These are phyloP conservation scores for Aspergillus fumigatiaffinis DNA, from an alignment of 2,329 filamentous ascomycete genomes.

Conservation along the genomic window DNA sequence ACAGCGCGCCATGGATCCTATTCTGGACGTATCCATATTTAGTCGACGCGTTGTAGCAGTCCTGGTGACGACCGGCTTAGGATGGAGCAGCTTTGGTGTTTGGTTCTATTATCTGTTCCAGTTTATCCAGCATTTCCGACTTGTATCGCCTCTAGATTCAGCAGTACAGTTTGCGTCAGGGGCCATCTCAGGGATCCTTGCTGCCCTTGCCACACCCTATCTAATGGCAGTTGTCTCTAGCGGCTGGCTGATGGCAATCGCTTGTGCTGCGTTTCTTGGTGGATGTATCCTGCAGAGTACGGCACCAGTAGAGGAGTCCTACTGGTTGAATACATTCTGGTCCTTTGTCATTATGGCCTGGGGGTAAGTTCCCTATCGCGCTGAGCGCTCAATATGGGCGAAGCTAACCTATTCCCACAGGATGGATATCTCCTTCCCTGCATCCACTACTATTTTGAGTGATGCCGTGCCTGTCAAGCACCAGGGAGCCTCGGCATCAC, in stretches of 20 bases:
- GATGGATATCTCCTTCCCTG: conserved; percentile 65
- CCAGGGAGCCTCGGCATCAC: conserved; percentile 51
- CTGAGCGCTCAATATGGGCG: not conserved
- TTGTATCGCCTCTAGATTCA: conserved; percentile 25
- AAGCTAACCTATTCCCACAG: conserved; percentile 14
- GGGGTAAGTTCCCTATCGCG: conserved; percentile 17
- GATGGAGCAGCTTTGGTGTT: conserved; percentile 54
- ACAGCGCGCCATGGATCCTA: conserved; percentile 44
- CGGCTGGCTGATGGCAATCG: conserved; percentile 34
- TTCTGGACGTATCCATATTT: conserved; percentile 54
- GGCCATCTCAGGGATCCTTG: conserved; percentile 27
- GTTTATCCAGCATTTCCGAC: conserved; percentile 44
- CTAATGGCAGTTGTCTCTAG: conserved; percentile 30
- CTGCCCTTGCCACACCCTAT: conserved; percentile 32
- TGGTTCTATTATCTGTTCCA: conserved; percentile 53
- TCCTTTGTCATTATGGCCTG: conserved; percentile 27
- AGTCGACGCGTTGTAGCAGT: conserved; percentile 53
- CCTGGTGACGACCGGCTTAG: conserved; percentile 51
- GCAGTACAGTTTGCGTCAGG: conserved; percentile 25
- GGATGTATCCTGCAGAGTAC: conserved; percentile 41
- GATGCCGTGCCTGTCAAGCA: conserved; percentile 47
- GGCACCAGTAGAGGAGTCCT: conserved; percentile 37
- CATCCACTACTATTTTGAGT: conserved; percentile 59
- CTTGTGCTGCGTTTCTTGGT: conserved; percentile 28
- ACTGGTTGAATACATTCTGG: conserved; percentile 40